phyloP scores from a whole-genome alignment of 148 eudicot species.

The Chenopodium quinoa region DNA sequence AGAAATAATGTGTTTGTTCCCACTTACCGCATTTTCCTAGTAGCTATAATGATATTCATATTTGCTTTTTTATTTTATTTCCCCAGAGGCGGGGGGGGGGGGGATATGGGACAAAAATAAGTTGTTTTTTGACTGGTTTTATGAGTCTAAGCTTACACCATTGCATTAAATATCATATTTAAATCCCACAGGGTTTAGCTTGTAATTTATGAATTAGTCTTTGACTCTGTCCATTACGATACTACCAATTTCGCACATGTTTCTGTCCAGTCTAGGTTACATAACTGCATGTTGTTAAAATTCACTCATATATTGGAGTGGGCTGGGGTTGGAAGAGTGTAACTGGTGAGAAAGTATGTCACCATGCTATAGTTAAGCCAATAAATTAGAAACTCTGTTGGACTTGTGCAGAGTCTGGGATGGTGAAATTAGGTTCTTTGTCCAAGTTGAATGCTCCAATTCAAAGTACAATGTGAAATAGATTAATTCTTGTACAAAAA shows the following conservation, averaged over 20 bases:
- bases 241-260: background rate
- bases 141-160: background rate
- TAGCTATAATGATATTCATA: background rate
- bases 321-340: background rate
- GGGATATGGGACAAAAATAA: background rate
- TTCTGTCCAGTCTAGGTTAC: background rate
- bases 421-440: background rate
- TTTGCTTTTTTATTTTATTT: background rate
- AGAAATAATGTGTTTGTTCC: background rate
- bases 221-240: background rate
- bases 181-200: background rate
- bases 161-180: background rate
- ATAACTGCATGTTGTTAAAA: background rate
- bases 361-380: background rate
- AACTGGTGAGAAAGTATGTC: background rate
- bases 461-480: background rate
- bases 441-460: background rate
- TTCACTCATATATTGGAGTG: background rate
- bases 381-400: background rate
- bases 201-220: background rate
- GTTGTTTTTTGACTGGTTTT: background rate
- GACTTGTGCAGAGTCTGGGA: background rate
- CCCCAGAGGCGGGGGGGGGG: too few relatives aligned
- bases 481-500: background rate
- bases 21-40: background rate